These are phyloP conservation scores for Chaetomium olivaceum DNA, from an alignment of 2,329 filamentous ascomycete genomes.

Conservation along the genomic window DNA sequence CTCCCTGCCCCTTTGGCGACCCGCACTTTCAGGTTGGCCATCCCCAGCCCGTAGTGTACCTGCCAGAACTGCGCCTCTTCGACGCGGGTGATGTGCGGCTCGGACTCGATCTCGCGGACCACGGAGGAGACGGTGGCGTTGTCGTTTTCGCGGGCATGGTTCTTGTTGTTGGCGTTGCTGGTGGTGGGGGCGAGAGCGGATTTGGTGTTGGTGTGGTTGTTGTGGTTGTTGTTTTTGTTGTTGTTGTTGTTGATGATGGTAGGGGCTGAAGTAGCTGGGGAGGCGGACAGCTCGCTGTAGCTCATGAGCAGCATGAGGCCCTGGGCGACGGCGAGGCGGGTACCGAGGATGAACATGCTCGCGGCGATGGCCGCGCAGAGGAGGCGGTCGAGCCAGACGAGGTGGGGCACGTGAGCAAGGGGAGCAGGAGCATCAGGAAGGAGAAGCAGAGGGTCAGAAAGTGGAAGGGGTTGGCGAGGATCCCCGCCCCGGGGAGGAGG, in stretches of 20 bases:
- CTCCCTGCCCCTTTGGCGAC: slow-evolving; percentile 44
- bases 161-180: slow-evolving; percentile 29
- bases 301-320: slow-evolving; percentile 97
- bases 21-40: slow-evolving; percentile 87
- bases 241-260: background rate
- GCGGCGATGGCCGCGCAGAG: slow-evolving; percentile 80
- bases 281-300: slow-evolving; percentile 54
- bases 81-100: slow-evolving; percentile 72
- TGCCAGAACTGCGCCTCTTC: slow-evolving; percentile 98
- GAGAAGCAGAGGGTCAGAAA: slow-evolving; percentile 91
- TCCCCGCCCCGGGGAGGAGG: slow-evolving; percentile 71
- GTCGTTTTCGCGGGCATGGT: slow-evolving; percentile 21
- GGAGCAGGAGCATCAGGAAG: slow-evolving; percentile 67
- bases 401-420: slow-evolving; percentile 78
- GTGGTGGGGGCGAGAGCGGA: slow-evolving; percentile 24
- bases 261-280: slow-evolving; percentile 12
- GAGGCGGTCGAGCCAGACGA: slow-evolving; percentile 78
- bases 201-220: background rate
- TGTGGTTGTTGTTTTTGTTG: slow-evolving; percentile 1
- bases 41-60: slow-evolving; percentile 93
- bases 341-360: slow-evolving; percentile 85
- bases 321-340: slow-evolving; percentile 79
- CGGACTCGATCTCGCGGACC: slow-evolving; percentile 80
- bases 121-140: slow-evolving; percentile 62
- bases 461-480: slow-evolving; percentile 94